Evolutionary conservation across 2,329 filamentous ascomycete genomes (phyloP), one percentile per base, ranked within the genome.

Genomic region (Pochonia chlamydosporia): DNA sequence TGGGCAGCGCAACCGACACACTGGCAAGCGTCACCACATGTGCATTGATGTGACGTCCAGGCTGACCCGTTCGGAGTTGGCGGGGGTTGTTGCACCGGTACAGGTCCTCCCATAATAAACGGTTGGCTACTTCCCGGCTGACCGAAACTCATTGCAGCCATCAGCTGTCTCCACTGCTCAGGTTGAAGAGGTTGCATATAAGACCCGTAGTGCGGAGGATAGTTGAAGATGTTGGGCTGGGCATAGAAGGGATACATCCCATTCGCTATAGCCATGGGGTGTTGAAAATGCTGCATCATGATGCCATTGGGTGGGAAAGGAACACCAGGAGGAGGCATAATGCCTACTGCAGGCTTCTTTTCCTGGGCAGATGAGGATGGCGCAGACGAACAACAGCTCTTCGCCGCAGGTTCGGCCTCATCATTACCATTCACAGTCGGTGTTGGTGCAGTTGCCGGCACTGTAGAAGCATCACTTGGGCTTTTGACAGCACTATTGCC

Each of bases 1-100:
- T 87, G 83, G 3, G 78, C 79, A 5, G 81, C 73, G 59, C 84
- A 88, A 10, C 82, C 84, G 30, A 87, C 68, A 58, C 84, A 88
- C 54, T 82, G 75, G 54, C 84, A 88, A 24, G 69, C 69, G 46
- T 83, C 78, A 18, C 84, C 84, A 57, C 84, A 88, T 41, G 71
- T 70, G 56, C 84, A 88, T 46, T 63, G 68, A 40, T 68, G 67
- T 45, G 60, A 66, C 18, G 63, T 70, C 54, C 63, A 66, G 3
- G 55, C 48, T 3, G 55, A 49, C n/a, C 44, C 46, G n/a, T 54
- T 55, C 20, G 43, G 28, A 25, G 49, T 44, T 26, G 43, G 58
- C 46, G 37, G 49, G 1, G 35, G 36, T 36, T 49, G 55, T 44
- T 44, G 51, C 39, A 59, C 58, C 6, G 59, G 45, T 7, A 54